A percentile compares a stretch with the other conserved stretches of the same genome.
These are phyloP conservation scores for Berberis thunbergii DNA, from an alignment of 164 flowering plant species.

Conservation along the genomic window DNA sequence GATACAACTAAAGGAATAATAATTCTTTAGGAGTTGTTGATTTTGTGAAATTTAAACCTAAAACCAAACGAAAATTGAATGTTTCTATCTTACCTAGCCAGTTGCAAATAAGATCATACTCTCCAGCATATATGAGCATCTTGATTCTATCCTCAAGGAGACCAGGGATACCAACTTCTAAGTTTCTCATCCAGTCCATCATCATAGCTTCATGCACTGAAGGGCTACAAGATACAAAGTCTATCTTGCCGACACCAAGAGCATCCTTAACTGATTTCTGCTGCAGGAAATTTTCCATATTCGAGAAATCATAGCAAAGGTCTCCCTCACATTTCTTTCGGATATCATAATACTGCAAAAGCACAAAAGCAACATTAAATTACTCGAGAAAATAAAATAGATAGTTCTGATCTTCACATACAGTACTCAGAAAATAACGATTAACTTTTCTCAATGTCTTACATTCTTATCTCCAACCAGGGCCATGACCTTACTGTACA, in stretches of 20 bases:
- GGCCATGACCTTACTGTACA: constrained; percentile 44
- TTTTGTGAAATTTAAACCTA: neutral
- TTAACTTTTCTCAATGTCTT: constrained; percentile 1
- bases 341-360: constrained; percentile 68
- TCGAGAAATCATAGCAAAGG: constrained; percentile 80
- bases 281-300: constrained; percentile 59
- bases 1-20: neutral
- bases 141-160: constrained; percentile 72
- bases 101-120: constrained; percentile 83
- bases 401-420: too few relatives aligned
- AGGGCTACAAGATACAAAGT: constrained; percentile 67
- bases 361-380: neutral
- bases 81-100: constrained; percentile 57
- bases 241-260: constrained; percentile 64
- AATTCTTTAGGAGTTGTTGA: neutral
- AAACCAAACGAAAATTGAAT: neutral
- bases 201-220: constrained; percentile 52
- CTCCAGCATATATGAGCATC: constrained; percentile 72
- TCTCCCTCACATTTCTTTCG: constrained; percentile 62
- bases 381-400: too few relatives aligned
- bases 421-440: too few relatives aligned
- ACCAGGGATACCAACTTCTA: constrained; percentile 74
- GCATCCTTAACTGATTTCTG: constrained; percentile 44
- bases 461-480: constrained; percentile 48
- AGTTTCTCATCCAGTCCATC: constrained; percentile 74